phyloP scores from a whole-genome alignment of 345 rosid species.

The Dipteronia dyeriana region DNA sequence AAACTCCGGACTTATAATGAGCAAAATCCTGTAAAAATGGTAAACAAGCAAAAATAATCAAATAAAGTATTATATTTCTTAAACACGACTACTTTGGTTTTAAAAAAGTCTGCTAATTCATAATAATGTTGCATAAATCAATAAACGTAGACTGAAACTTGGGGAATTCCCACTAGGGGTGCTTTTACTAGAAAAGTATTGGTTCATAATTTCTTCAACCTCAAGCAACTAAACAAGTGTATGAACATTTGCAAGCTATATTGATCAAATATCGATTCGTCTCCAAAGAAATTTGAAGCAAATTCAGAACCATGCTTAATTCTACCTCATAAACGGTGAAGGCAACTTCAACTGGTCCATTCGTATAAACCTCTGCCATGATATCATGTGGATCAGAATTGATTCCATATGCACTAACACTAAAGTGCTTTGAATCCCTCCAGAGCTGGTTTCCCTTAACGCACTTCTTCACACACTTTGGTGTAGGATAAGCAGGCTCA shows the following conservation, averaged over 20 bases:
- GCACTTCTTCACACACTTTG: slow-evolving; percentile 75
- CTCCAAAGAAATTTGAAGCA: not conserved
- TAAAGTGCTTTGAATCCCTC: slow-evolving; percentile 74
- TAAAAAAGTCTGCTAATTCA: not conserved
- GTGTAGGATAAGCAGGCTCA: slow-evolving; percentile 86
- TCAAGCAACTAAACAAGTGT: not conserved
- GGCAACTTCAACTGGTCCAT: slow-evolving; percentile 95
- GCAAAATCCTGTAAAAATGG: slow-evolving; percentile 72
- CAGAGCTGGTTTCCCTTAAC: slow-evolving; percentile 69
- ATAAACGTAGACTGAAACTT: not conserved
- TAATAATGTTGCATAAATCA: not conserved
- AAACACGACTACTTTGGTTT: not conserved
- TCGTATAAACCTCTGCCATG: slow-evolving; percentile 84
- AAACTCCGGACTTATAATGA: slow-evolving; percentile 89
- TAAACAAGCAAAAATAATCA: slow-evolving; percentile 11
- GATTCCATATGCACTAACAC: slow-evolving; percentile 71
- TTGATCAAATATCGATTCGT: slow-evolving; percentile 1
- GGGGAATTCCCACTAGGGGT: not conserved
- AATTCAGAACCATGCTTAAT: slow-evolving; percentile 4
- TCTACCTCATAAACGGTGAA: slow-evolving; percentile 91
- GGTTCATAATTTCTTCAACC: not conserved
- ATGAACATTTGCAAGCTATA: not conserved
- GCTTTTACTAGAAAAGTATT: not conserved
- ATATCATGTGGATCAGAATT: slow-evolving; percentile 62
- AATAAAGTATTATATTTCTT: not conserved